Percentiles rank a stretch among this genome's conserved stretches.
Conservation (phyloP, 1,139 yeast species). For the Magnusiomyces paraingens region DNA sequence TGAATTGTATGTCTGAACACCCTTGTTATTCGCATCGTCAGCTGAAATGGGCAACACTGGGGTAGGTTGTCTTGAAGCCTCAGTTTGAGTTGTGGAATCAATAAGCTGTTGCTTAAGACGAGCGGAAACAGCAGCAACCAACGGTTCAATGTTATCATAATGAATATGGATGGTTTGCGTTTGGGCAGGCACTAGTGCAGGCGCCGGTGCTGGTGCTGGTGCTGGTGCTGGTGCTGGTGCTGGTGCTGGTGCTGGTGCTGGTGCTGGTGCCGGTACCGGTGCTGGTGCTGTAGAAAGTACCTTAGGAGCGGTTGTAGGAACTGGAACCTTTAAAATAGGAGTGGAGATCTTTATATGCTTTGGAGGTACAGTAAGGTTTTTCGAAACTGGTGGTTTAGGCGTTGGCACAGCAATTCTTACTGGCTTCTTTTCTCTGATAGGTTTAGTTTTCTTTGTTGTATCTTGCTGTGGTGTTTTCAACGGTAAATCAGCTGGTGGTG, state of each 20-base stretch:
- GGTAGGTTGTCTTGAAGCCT: slow-evolving; percentile 3
- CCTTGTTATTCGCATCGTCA: slow-evolving; percentile 15
- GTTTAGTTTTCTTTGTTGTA: not conserved
- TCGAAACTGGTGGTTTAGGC: not conserved
- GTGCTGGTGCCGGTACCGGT: slow-evolving; percentile 21
- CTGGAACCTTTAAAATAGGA: too few species aligned
- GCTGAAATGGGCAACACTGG: slow-evolving; percentile 11
- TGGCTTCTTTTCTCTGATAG: slow-evolving; percentile 10
- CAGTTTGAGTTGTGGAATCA: slow-evolving; percentile 22
- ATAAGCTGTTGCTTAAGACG: slow-evolving; percentile 14
- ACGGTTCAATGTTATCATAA: slow-evolving; percentile 18
- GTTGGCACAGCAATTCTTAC: slow-evolving; percentile 7
- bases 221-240: slow-evolving; percentile 22
- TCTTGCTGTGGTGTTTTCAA: not conserved
- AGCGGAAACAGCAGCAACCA: slow-evolving; percentile 20
- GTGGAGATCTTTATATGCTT: slow-evolving; percentile 1
- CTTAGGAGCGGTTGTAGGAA: too few species aligned
- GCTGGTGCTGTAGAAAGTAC: slow-evolving; percentile 17
- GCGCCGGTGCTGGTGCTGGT: slow-evolving; percentile 12
- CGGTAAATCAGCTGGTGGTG: slow-evolving; percentile 4
- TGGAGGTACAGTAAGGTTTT: slow-evolving; percentile 4
- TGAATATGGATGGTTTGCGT: slow-evolving; percentile 12
- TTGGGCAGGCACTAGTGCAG: slow-evolving; percentile 4
- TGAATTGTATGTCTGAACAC: slow-evolving; percentile 12
- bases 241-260: slow-evolving; percentile 18